Evolutionary conservation across 805 yeast genomes (phyloP), one percentile per base, ranked within the genome.

Genomic region (Tetrapisispora arboricola): DNA sequence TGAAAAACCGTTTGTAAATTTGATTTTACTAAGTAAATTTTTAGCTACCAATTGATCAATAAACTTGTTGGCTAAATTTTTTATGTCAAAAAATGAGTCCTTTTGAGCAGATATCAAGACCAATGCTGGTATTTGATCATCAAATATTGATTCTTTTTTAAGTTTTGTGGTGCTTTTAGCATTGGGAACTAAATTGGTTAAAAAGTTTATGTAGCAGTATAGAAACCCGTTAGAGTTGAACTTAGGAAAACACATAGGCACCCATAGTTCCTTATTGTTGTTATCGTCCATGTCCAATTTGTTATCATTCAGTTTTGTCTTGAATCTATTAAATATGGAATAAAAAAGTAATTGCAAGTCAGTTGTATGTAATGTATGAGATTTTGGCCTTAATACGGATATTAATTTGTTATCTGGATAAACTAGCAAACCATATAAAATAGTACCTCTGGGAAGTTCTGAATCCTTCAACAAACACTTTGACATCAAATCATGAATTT

Each of bases 181-280:
- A 3, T 13, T 2, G 3, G 21, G n/a, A 33, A 25, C 28, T 13
- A 24, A 35, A 18, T 60, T 62, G 15, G 65, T 57, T 36, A 80
- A 55, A 48, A 78, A 77, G 43, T 77, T 78, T 33, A 87, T 82
- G 53, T 82, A 85, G 11, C 86, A 78, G 54, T 92, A 84, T 6
- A 90, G 62, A 53, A 88, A 92, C 9, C 98, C 98, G 47, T 78
- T 78, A 2, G 85, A 65, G 55, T 92, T 90, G 66, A 90, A 90
- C 49, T 83, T 77, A 0, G 97, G 95, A 57, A 90, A 69, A 60
- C 98, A 90, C 0, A 90, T 69, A 0, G 98, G 98, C 11, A 84
- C 74, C 97, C 97, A 92, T 43, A 86, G 75, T 54, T 88, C 96
- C 49, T 83, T 83, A 42, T 68, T 65, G 15, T 57, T 59, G 9